Base-by-base conservation (phyloP, 345 rosid species). In the Brassica nigra region DNA sequence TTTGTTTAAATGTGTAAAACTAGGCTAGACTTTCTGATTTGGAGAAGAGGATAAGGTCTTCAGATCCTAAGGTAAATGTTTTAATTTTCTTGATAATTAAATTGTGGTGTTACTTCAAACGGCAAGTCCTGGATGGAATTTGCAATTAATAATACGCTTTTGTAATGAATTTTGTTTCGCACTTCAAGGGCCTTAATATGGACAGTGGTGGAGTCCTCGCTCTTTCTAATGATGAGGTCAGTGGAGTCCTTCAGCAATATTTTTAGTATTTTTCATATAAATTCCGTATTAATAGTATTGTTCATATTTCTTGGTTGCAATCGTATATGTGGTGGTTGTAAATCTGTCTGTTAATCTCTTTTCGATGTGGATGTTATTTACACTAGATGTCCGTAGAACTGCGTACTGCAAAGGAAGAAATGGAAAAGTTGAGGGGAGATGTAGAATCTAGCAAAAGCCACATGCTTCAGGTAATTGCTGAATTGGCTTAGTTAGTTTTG, bases 381-480 rank as follows among this genome's bases (percentile, higher is more conserved):
- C 74, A 59, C 5, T 73, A 91, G 97, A 84, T 74, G 74, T 85
- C 83, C 30, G 74, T 80, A 4, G 92, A 90, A 70, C 72, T 92
- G 83, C 85, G 79, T 36, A 79, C 74, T 75, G 86, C 91, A 4
- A 88, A 84, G 86, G 90, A 93, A 76, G 98, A 91, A 80, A 76
- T 88, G 1, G 84, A 87, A 83, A 91, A 88, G 77, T 85, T 89
- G 68, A 93, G 84, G 80, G 94, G 86, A 76, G 99, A 95, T 76
- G 88, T 89, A 57, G 88, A 86, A 71, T 89, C 92, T 75, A 87
- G 87, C 87, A 89, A 86, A 85, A 91, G 86, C 74, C 98, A 95
- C 88, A 95, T 95, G 99, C 83, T 90, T 71, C 97, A 94, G 98
- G 97, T 94, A 83, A 74, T 64, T 78, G 44, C 73, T 74, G 68